Base-by-base conservation (phyloP, 2,329 filamentous ascomycete genomes). In the Pestalotiopsis sp. region DNA sequence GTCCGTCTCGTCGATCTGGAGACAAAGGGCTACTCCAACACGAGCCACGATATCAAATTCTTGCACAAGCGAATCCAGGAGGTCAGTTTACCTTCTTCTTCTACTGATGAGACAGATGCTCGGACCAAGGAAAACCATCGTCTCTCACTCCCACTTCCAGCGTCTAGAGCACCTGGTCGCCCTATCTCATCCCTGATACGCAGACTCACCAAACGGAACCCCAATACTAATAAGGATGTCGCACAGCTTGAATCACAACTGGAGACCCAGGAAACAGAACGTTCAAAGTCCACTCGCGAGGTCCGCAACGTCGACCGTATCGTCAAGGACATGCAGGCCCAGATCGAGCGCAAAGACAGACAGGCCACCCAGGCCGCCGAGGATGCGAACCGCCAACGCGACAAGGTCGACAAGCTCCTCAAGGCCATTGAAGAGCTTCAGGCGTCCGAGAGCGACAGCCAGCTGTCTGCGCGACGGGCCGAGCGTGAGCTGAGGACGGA, bases 21-120 rank as follows among this genome's bases (percentile, higher is more conserved):
- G 83, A 98, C 96, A 58, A 98, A 98, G 85, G 94, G 95, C 66
- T 98, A 97, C 82, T 96, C 95, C 23, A 97, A 92, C 72, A 93
- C 93, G 27, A 97, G 95, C 79, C 94, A 97, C 76, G 95, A 98
- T 81, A 93, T 98, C 73, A 92, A 96, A 76, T 98, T 98, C 84
- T 82, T 98, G 76, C 93, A 98, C 81, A 95, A 94, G 77, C 90
- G 95, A 64, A 94, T 99, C 72, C 94, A 98, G 83, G 95, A 98
- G 88, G 95, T 97, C 86, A 87, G 89, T 79, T 71, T 62, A 70
- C 52, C 63, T 68, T 68, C 72, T 62, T 45, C 69, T 63, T 59
- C 69, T 27, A 64, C 17, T 64, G 64, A 67, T 63, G 66, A 39
- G 60, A 38, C 64, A 45, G 69, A 60, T 27, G 64, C 71, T n/a